These are phyloP conservation scores for Saccharomycopsis sp. DNA, from an alignment of 805 yeast genomes.

Conservation along the genomic window DNA sequence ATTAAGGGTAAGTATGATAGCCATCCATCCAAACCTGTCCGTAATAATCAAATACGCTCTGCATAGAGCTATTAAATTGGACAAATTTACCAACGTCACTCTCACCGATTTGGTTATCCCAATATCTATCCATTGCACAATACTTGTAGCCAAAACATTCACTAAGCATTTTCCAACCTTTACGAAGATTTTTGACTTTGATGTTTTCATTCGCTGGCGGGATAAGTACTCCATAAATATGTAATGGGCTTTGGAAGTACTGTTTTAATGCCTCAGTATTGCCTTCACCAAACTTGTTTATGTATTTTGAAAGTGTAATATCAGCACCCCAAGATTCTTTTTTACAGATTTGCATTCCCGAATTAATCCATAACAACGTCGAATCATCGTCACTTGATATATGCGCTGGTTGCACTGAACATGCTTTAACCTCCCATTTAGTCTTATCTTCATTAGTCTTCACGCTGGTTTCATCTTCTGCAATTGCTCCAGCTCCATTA, in stretches of 20 bases:
- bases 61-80: slow-evolving; percentile 3
- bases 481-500: slow-evolving; percentile 50
- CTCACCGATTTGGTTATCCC: slow-evolving; percentile 25
- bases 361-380: slow-evolving; percentile 51
- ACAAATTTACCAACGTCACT: slow-evolving; percentile 9
- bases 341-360: slow-evolving; percentile 48
- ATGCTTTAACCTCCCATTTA: slow-evolving; percentile 34
- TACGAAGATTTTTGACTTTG: neutral
- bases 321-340: slow-evolving; percentile 16
- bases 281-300: neutral
- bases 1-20: slow-evolving; percentile 7
- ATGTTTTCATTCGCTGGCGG: slow-evolving; percentile 14
- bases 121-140: slow-evolving; percentile 55
- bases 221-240: slow-evolving; percentile 9
- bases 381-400: slow-evolving; percentile 39
- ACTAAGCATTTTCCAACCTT: slow-evolving; percentile 45
- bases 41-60: slow-evolving; percentile 11
- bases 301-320: slow-evolving; percentile 2
- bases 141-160: slow-evolving; percentile 49
- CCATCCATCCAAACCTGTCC: slow-evolving; percentile 16
- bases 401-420: slow-evolving; percentile 49
- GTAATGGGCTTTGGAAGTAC: slow-evolving; percentile 9
- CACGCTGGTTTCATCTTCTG: slow-evolving; percentile 30
- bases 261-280: slow-evolving; percentile 2
- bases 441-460: slow-evolving; percentile 25